These are phyloP conservation scores for Capsicum pubescens DNA, from an alignment of 257 asterid species.

Conservation along the genomic window DNA sequence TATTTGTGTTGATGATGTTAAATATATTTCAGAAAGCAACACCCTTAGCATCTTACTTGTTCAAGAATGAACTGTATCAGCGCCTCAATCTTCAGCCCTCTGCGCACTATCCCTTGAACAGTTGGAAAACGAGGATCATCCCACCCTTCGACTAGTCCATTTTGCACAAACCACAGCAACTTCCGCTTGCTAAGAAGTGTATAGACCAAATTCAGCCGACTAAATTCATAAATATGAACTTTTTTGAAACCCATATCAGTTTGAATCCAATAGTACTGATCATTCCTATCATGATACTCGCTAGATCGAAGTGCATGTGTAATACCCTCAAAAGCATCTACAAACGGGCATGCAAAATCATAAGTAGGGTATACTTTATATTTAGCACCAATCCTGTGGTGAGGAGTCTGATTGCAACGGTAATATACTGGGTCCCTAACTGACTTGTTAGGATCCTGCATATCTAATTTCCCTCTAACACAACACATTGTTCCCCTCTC, in stretches of 20 bases:
- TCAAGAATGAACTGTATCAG: constrained; percentile 90
- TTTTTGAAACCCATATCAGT: constrained; percentile 80
- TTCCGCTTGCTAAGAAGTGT: constrained; percentile 99
- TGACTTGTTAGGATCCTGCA: constrained; percentile 93
- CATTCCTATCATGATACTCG: constrained; percentile 96
- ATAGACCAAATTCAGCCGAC: constrained; percentile 89
- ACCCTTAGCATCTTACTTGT: constrained; percentile 55
- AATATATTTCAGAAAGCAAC: not conserved
- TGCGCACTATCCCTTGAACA: constrained; percentile 94
- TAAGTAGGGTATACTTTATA: constrained; percentile 89
- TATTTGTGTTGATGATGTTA: not conserved
- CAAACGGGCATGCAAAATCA: constrained; percentile 96
- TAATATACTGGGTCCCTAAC: constrained; percentile 94
- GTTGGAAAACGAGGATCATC: constrained; percentile 99
- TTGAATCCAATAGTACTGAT: constrained; percentile 89
- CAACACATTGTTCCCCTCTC: constrained; percentile 84
- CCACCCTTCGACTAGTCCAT: constrained; percentile 96
- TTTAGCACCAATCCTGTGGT: constrained; percentile 84
- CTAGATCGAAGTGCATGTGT: constrained; percentile 97
- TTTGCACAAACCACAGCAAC: constrained; percentile 96
- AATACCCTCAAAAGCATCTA: constrained; percentile 88
- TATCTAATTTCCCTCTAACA: constrained; percentile 83
- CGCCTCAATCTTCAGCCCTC: constrained; percentile 91
- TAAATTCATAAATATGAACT: constrained; percentile 85
- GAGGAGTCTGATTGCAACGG: constrained; percentile 94